Base-by-base conservation (phyloP, 257 asterid species). In the Orobanche coerulescens region DNA sequence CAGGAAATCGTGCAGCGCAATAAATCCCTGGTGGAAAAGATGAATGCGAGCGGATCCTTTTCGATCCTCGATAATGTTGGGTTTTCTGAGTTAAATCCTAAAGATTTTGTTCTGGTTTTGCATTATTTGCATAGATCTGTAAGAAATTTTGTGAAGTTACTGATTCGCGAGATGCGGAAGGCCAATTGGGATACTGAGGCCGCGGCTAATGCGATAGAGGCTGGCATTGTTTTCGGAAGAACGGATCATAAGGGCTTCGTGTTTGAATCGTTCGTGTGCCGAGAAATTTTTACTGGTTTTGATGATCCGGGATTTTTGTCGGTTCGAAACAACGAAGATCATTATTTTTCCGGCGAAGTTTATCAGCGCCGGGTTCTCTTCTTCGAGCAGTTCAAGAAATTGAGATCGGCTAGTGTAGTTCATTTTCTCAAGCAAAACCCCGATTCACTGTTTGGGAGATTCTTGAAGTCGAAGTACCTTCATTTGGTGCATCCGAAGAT, bases 171-270 rank as follows among this genome's bases (percentile, higher is more conserved):
- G 65, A 88, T 92, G 98, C 94, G 81, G 69, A 60, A 77, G 19
- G 96, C 94, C 0, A 73, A 77, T 34, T 92, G 98, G 98, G 97
- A 92, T 61, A 67, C 83, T 25, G 95, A 88, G 28, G 79, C 95
- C 19, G 96, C 96, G 4, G 85, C 89, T 0, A 77, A 39, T 49
- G 69, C 95, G 0, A 79, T 92, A 0, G 91, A 86, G 11, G 72
- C 73, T 10, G 82, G 70, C 3, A 53, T 71, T 19, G n/a, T 61
- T 19, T 92, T 92, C 73, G 13, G 50, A 6, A 79, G 71, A 59
- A 75, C 65, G 36, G 82, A 81, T 64, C 93, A 88, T 44, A 68
- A 61, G 49, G 86, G 80, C 47, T 92, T 82, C 76, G 90, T 83
- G 1, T 88, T 92, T 28, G 98, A 92, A 52, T 82, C 98, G 1